phyloP scores from a whole-genome alignment of 176 grass and related monocot species.

The Phyllostachys edulis region DNA sequence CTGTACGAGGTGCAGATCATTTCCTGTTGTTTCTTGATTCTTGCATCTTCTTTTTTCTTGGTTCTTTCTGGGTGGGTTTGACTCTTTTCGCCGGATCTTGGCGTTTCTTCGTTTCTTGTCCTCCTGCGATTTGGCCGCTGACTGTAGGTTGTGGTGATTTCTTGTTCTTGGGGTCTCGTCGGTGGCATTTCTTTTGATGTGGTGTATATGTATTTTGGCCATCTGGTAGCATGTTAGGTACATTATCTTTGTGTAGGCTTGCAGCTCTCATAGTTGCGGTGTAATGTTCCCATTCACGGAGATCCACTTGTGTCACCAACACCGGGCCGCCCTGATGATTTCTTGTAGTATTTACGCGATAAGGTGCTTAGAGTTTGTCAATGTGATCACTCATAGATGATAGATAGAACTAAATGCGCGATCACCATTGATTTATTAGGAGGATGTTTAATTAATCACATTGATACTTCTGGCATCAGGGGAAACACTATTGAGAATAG shows the following conservation, averaged over 20 bases:
- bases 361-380: not conserved
- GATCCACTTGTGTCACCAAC: slow-evolving; percentile 34
- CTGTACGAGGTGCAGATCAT: slow-evolving; percentile 22
- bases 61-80: not conserved
- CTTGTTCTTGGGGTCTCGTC: slow-evolving; percentile 12
- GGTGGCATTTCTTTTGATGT: not conserved
- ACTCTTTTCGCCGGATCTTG: slow-evolving; percentile 20
- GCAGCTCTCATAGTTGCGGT: not conserved
- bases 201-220: not conserved
- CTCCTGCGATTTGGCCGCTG: not conserved
- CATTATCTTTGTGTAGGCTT: slow-evolving; percentile 21
- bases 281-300: not conserved
- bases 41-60: not conserved
- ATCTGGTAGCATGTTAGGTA: slow-evolving; percentile 6
- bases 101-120: not conserved
- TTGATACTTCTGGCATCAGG: not conserved
- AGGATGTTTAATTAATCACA: not conserved
- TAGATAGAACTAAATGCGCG: not conserved
- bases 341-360: not conserved
- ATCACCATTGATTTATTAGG: not conserved
- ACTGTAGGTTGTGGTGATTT: not conserved
- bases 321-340: not conserved
- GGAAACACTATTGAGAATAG: not conserved
- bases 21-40: not conserved
- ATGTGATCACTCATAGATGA: not conserved